phyloP scores from a whole-genome alignment of 2,329 filamentous ascomycete species.

The Paecilomyces dactylethromorphus region DNA sequence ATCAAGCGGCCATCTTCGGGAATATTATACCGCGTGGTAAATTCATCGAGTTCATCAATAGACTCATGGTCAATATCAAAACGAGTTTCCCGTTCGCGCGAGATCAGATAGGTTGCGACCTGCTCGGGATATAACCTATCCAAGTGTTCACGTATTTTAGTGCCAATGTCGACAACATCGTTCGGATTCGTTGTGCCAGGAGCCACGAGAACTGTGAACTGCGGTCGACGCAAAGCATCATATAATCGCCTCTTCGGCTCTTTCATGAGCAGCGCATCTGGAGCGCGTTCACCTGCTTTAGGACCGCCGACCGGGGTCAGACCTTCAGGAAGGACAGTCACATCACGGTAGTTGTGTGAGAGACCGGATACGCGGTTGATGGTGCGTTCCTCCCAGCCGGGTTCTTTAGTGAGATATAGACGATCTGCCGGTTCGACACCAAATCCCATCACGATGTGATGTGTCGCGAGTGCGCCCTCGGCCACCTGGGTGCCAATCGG shows the following conservation, averaged over 20 bases:
- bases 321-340: background rate
- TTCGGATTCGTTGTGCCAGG: background rate
- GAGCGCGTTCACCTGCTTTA: background rate
- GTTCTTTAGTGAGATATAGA: background rate
- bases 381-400: background rate
- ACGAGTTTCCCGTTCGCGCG: background rate
- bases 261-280: background rate
- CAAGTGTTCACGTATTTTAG: background rate
- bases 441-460: background rate
- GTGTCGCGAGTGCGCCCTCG: background rate
- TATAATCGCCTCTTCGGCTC: background rate
- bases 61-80: constrained; percentile 1
- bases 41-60: background rate
- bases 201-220: background rate
- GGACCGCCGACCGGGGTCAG: background rate
- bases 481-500: background rate
- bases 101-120: background rate
- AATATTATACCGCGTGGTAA: background rate
- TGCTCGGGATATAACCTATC: background rate
- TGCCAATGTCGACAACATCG: background rate
- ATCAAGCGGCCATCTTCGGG: background rate
- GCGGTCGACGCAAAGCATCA: background rate
- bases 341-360: background rate
- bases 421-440: background rate
- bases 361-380: constrained; percentile 1